Evolutionary conservation across 192 early-diverging fungal species (phyloP), one percentile per base, ranked within the genome.

Genomic region (Podochytrium sp.): DNA sequence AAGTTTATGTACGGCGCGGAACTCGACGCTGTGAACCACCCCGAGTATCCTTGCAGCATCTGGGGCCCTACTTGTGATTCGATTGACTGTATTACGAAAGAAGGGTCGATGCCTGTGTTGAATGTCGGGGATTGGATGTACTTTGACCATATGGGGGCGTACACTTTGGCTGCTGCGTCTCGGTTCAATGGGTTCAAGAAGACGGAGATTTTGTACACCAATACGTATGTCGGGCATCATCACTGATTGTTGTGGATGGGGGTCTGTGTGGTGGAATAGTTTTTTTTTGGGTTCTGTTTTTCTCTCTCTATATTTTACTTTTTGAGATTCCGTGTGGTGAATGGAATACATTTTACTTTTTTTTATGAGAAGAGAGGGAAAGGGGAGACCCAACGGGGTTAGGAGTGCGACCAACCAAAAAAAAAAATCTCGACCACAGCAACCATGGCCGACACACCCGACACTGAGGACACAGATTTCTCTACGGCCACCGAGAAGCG

Each of bases 61-160:
- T 99, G 96, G 96, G 97, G 97, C 20, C 97, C 95, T 25, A 99
- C 98, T 35, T 99, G 98, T 81, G 98, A 99, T 84, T 97, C 95
- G 25, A 96, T 98, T 68, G 97, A 99, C 85, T 95, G 92, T 79
- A 90, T 99, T 65, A 84, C 84, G 65, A 77, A 88, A 30, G 80
- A 87, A 39, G 76, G 83, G 3, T 56, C 52, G 49, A 84, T 99
- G 67, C 95, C 95, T 6, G 87, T 92, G 78, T 82, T 99, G 78
- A 85, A 92, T 51, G 85, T 95, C 52, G 98, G 96, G 39, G 96
- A 99, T 83, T 99, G 98, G 98, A 79, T 99, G 40, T 89, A 91
- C 72, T 98, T 93, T 78, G 90, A 94, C 55, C 81, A 91, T 78
- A 99, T 99, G 98, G 98, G 98, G 30, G 96, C 98, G 1, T 99